phyloP scores from a whole-genome alignment of 2,329 filamentous ascomycete species.

The Huntiella omanensis region DNA sequence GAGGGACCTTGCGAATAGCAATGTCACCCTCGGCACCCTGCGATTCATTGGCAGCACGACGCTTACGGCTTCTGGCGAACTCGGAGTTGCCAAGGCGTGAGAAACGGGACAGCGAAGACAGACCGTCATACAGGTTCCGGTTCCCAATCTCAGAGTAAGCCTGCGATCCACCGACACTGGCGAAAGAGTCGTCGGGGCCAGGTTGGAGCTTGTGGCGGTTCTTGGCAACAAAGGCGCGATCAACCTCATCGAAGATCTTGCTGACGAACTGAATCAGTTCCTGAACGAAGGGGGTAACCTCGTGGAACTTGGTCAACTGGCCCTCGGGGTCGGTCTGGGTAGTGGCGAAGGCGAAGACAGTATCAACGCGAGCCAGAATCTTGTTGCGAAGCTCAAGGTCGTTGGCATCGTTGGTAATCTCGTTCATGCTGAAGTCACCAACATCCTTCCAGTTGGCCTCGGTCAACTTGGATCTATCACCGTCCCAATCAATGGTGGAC shows the following conservation, averaged over 20 bases:
- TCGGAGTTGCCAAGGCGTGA: conserved; percentile 8
- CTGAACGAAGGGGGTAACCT: conserved; percentile 9
- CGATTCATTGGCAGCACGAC: neutral
- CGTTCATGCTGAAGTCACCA: conserved; percentile 8
- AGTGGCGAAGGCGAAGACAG: conserved; percentile 8
- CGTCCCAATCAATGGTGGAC: conserved; percentile 14
- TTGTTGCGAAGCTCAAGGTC: conserved; percentile 6
- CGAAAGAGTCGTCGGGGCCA: conserved; percentile 6
- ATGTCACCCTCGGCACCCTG: conserved; percentile 1
- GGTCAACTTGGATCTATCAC: conserved; percentile 11
- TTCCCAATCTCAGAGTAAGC: conserved; percentile 7
- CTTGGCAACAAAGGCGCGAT: conserved; percentile 10
- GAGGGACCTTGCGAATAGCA: conserved; percentile 8
- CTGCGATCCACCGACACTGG: neutral
- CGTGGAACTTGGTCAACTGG: conserved; percentile 7
- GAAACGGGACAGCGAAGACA: conserved; percentile 10
- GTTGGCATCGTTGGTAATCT: conserved; percentile 8
- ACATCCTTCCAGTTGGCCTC: conserved; percentile 9
- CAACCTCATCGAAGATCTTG: conserved; percentile 11
- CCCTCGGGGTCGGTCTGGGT: conserved; percentile 5
- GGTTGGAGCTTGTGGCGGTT: conserved; percentile 10
- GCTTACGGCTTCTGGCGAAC: conserved; percentile 8
- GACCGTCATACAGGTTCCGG: conserved; percentile 9
- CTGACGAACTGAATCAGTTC: conserved; percentile 9
- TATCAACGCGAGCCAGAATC: conserved; percentile 5